Evolutionary conservation across 768 basidiomycete species (phyloP), one percentile per base, ranked within the genome.

Genomic region (Pleurotus eryngii): DNA sequence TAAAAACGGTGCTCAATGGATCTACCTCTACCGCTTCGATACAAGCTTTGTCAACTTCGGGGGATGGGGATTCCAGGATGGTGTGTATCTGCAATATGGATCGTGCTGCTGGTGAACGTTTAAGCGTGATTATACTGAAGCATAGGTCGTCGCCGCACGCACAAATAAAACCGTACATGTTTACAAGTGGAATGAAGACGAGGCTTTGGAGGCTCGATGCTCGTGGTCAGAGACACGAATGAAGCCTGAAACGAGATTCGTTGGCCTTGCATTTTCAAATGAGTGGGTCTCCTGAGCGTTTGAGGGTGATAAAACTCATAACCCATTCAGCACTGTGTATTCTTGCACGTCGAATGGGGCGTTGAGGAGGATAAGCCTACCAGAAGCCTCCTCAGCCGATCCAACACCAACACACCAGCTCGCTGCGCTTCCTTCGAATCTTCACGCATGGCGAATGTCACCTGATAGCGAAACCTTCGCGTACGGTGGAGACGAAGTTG

Each of bases 401-500:
- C 49, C 65, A 35, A 26, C 64, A 14, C 42, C 67, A 9, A 47
- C 56, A 20, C 71, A 63, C 59, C 65, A 40, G 67, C 73, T 56
- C 35, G 73, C 77, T 5, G 74, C 74, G 7, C 78, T 93, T 46
- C 90, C 91, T 2, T 84, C 79, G 58, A 84, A 88, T 18, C 75
- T 94, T n/a, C 73, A 71, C 46, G 83, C 81, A 55, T 91, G 90
- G 87, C 77, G 78, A 30, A 64, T 90, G 20, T 81, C 84, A 1
- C 65, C 72, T 15, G 73, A 81, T 57, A 72, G 71, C 2, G 67
- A 76, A 37, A 79, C 79, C 0, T 93, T 95, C 72, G 80, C 85
- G 2, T 94, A 92, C 60, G 92, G 87, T 11, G 92, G 92, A 2
- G 85, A 93, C 60, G 92, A 95, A 70, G 90, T 95, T 15, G 89